Evolutionary conservation across 805 yeast genomes (phyloP).

Genomic region (Pichia deserticola): DNA sequence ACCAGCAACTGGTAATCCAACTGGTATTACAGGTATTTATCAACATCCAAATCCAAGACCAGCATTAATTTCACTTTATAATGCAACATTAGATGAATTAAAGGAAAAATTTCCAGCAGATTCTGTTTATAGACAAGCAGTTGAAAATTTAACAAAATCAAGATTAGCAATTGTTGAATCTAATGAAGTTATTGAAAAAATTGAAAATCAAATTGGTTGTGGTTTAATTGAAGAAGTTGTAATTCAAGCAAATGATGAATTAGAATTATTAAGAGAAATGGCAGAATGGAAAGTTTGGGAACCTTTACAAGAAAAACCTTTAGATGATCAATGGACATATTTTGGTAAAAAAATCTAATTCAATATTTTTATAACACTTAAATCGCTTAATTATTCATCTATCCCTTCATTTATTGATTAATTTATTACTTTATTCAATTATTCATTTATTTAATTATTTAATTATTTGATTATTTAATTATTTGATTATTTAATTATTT

Average conservation of each 20-base stretch:
- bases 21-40: slow-evolving; percentile 71
- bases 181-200: slow-evolving; percentile 52
- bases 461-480: too few relatives aligned
- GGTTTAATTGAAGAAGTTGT: slow-evolving; percentile 80
- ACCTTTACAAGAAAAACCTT: slow-evolving; percentile 69
- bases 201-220: slow-evolving; percentile 69
- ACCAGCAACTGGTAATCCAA: slow-evolving; percentile 60
- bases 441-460: too few relatives aligned
- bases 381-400: not conserved
- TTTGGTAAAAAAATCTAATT: slow-evolving; percentile 55
- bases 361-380: not conserved
- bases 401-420: not conserved
- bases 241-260: slow-evolving; percentile 78
- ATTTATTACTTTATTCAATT: too few relatives aligned
- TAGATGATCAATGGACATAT: slow-evolving; percentile 78
- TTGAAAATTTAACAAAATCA: slow-evolving; percentile 61
- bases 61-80: slow-evolving; percentile 62
- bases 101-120: slow-evolving; percentile 57
- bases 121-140: slow-evolving; percentile 71
- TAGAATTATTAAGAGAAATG: slow-evolving; percentile 56
- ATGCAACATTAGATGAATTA: slow-evolving; percentile 55
- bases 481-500: too few relatives aligned
- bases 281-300: slow-evolving; percentile 73
- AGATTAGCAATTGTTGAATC: slow-evolving; percentile 60
- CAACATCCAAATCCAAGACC: slow-evolving; percentile 85